Base-by-base conservation (phyloP, 2,329 filamentous ascomycete genomes). In the Talaromyces amestolkiae region DNA sequence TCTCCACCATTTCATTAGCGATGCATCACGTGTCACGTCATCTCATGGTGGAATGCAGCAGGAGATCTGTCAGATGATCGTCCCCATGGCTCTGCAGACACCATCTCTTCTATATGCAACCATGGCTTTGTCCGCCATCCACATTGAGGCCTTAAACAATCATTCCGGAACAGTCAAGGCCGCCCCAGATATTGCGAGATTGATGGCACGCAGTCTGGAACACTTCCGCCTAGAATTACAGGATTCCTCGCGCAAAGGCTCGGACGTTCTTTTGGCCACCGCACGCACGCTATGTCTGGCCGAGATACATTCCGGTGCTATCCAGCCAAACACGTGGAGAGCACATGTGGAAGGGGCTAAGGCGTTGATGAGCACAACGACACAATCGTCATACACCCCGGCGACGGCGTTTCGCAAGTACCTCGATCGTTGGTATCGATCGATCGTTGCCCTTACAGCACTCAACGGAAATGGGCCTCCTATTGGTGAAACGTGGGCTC, bases 41-140 rank as follows among this genome's bases (percentile, higher is more conserved):
- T 79, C 77, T 33, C 77, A 79, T 65, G 71, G 73, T 1, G 73
- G 76, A 45, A 78, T 80, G 74, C 78, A 79, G 54, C 72, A 72
- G 47, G 76, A 80, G 61, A 78, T 81, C 58, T 80, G 78, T 68
- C 72, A 74, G 22, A 76, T 79, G 74, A 73, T 80, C 15, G 71
- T 81, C n/a, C 78, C 79, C 1, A 80, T 81, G 78, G 79, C 77
- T 24, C 70, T 80, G 1, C 76, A 79, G 61, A 80, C 75, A 10
- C 79, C 77, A 2, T 78, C 78, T 1, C 71, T 81, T 59, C 72
- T 80, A 27, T 78, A 80, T 66, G 79, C 78, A 22, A 81, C 78
- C 22, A 76, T 78, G 63, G 78, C 79, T 1, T 72, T 80, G 24
- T 79, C 79, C 3, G 79, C 78, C 13, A 76, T 81, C 24, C 79